Conservation (phyloP, 2,329 filamentous ascomycete species). For the Pestalotiopsis sp. region DNA sequence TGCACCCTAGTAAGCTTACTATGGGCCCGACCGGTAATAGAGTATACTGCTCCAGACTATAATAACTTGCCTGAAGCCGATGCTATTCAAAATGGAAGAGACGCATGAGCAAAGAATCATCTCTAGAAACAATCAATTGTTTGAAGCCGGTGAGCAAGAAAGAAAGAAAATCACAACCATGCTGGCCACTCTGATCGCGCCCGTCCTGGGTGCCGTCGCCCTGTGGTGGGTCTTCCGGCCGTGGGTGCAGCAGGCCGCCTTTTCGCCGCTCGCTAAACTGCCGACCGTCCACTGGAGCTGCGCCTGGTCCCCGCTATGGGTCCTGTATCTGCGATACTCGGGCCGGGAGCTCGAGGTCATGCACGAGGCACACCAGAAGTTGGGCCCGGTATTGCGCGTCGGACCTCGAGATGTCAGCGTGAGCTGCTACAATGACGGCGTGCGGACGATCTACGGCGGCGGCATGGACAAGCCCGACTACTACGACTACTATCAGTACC, state of each 20-base stretch:
- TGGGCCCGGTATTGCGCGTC: slow-evolving; percentile 10
- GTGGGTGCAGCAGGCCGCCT: neutral
- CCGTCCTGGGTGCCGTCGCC: neutral
- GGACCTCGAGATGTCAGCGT: slow-evolving; percentile 15
- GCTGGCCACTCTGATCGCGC: neutral
- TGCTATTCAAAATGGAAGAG: neutral
- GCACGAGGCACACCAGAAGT: slow-evolving; percentile 12
- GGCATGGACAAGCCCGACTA: slow-evolving; percentile 15
- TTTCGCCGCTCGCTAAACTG: slow-evolving; percentile 1
- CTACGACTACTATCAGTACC: slow-evolving; percentile 11
- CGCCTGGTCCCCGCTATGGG: slow-evolving; percentile 9
- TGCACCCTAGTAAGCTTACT: neutral
- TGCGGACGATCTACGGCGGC: slow-evolving; percentile 14
- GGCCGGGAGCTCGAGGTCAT: slow-evolving; percentile 5
- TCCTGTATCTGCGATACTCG: slow-evolving; percentile 8
- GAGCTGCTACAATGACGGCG: slow-evolving; percentile 14
- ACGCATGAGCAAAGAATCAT: neutral
- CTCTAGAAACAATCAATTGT: neutral
- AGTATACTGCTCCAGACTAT: neutral
- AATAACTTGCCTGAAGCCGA: neutral
- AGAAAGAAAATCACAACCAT: neutral
- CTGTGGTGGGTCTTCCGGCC: neutral
- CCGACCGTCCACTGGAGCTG: slow-evolving; percentile 14
- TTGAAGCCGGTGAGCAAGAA: neutral
- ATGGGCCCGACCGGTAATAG: neutral